phyloP scores from a whole-genome alignment of 371 early-diverging fungal genomes.

The Apophysomyces sp. region DNA sequence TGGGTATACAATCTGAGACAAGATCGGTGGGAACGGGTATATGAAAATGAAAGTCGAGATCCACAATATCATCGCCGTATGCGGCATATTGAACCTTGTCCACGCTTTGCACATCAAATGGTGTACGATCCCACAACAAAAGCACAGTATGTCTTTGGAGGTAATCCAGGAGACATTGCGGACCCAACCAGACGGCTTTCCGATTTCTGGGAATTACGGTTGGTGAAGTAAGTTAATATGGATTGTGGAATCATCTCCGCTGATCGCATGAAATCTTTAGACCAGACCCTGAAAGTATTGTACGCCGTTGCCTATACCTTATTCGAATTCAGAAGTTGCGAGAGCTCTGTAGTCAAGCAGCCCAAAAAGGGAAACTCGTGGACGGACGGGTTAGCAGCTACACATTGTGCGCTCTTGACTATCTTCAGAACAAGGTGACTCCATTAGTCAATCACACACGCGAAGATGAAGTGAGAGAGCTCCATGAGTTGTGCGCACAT shows the following conservation, averaged over 20 bases:
- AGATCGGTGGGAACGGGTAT: conserved; percentile 74
- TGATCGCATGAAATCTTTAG: conserved; percentile 29
- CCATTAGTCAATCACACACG: conserved; percentile 68
- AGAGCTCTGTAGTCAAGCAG: conserved; percentile 54
- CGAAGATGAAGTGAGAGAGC: conserved; percentile 60
- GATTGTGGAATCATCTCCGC: background rate
- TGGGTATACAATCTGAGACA: conserved; percentile 73
- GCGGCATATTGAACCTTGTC: conserved; percentile 65
- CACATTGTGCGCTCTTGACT: conserved; percentile 62
- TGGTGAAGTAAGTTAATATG: conserved; percentile 53
- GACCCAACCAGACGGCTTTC: conserved; percentile 60
- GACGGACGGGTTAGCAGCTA: conserved; percentile 13
- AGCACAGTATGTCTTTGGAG: conserved; percentile 84
- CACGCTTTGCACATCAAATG: conserved; percentile 87
- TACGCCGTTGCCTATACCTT: conserved; percentile 59
- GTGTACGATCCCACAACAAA: conserved; percentile 66
- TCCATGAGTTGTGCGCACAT: conserved; percentile 61
- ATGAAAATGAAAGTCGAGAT: conserved; percentile 63
- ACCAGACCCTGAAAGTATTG: conserved; percentile 57
- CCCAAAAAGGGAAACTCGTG: background rate
- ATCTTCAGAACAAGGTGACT: conserved; percentile 63
- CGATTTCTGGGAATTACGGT: conserved; percentile 83
- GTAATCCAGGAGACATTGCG: conserved; percentile 75
- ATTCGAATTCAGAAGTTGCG: conserved; percentile 70
- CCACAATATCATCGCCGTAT: conserved; percentile 41